Base-by-base conservation (phyloP, 257 asterid genomes). In the Plantago elongata region DNA sequence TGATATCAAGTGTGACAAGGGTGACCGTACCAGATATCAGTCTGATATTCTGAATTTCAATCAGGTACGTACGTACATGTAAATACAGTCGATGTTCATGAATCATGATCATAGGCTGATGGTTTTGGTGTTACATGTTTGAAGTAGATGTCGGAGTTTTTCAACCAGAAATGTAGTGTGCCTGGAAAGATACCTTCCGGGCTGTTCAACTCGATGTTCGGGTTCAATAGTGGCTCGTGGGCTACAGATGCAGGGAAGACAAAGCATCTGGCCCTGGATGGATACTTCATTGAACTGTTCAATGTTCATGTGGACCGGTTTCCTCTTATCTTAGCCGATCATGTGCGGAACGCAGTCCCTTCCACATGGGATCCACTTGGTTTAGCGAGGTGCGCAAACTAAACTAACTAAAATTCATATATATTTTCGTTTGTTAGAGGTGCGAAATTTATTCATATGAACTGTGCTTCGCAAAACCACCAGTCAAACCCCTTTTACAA, bases 121-220 rank as follows among this genome's bases (percentile, higher is more conserved):
- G 13, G 5, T 0, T 17, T 4, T 13, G 1, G 1, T 34, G 1
- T 3, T 15, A 5, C 11, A 17, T 34, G 18, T 7, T 22, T 22
- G 27, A 22, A 22, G 27, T 61, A 92, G 99, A 92, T 92, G 99
- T 89, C 97, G 55, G 94, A 89, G 57, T 70, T 81, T n/a, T 77
- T 81, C 66, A 92, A 92, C 69, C 89, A 78, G 60, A 84, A 69
- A 64, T 9, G 83, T 34, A 79, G 96, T 42, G 79, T 89, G 42
- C 74, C 88, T 0, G 99, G 99, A n/a, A 92, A 89, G 59, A 75
- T 92, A 9, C 99, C 99, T 37, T 78, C 85, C 7, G 97, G 99
- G n/a, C 0, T 74, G 67, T 89, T 92, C 82, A 92, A 92, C 65
- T 72, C 99, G 11, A 72, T 89, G 89, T 92, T 89, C 74, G 96